phyloP scores from a whole-genome alignment of 768 basidiomycete genomes.

The Termitomyces sp. region DNA sequence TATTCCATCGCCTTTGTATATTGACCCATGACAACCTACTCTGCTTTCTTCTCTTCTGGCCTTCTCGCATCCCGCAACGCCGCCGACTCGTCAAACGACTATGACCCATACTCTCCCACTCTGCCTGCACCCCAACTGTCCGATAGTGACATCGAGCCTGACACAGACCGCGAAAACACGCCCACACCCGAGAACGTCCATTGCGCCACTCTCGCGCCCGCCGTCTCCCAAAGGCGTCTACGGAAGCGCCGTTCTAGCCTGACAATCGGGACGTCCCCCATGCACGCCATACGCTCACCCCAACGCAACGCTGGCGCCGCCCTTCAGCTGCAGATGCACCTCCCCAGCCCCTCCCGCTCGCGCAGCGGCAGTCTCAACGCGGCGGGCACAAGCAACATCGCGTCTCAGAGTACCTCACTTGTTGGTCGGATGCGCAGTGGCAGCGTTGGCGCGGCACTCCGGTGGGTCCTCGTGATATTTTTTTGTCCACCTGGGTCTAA shows the following conservation, averaged over 20 bases:
- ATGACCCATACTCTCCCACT: conserved; percentile 16
- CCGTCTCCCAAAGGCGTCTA: conserved; percentile 31
- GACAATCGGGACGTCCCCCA: conserved; percentile 47
- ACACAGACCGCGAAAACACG: conserved; percentile 18
- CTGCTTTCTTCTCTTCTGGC: conserved; percentile 67
- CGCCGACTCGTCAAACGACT: neutral
- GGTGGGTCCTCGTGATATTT: conserved; percentile 16
- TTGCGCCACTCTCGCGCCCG: neutral
- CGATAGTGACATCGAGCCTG: conserved; percentile 31
- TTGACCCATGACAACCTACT: conserved; percentile 41
- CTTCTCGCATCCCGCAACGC: conserved; percentile 46
- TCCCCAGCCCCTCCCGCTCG: conserved; percentile 33
- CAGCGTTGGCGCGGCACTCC: conserved; percentile 35
- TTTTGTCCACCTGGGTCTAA: neutral
- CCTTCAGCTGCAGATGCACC: conserved; percentile 43
- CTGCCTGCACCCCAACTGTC: conserved; percentile 21
- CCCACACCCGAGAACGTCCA: conserved; percentile 16
- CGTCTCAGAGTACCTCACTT: conserved; percentile 33
- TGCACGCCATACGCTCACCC: conserved; percentile 56
- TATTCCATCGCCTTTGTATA: neutral
- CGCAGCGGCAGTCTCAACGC: conserved; percentile 41
- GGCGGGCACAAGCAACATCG: conserved; percentile 11
- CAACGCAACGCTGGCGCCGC: conserved; percentile 46
- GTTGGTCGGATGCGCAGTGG: conserved; percentile 54
- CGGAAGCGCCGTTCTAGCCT: conserved; percentile 63